Evolutionary conservation across 1,139 yeast species (phyloP), one percentile per base, ranked within the genome.

Genomic region (Suhomyces kunorum): DNA sequence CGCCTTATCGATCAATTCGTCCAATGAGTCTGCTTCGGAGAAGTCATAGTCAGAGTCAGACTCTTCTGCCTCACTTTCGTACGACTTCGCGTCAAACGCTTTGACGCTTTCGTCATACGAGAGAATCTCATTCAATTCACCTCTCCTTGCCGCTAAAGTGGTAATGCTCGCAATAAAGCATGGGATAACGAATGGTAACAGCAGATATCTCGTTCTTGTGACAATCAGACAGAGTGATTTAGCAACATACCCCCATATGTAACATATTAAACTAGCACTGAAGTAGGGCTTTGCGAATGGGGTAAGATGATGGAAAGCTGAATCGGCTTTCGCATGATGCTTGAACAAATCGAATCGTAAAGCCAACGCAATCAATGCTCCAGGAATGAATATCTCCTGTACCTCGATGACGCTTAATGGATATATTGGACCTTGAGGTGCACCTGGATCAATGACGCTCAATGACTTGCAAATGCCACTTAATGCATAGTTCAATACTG

Each of bases 381-480:
- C 83, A 1, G 87, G 87, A 6, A 80, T 59, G 3, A 78, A 76
- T 44, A 82, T 68, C 55, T 81, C 87, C 1, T 87, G 86, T 5
- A 80, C 62, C 2, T 87, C 87, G 66, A 70, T 28, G 64, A 71
- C 48, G 50, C 41, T 37, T 45, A 45, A 41, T 8, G 36, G 20
- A 24, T 16, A 23, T 9, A 28, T 24, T 13, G 34, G 34, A 12
- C 39, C 38, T 8, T 25, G 11, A 14, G 38, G 36, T n/a, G 24
- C 7, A 8, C 57, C 54, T 5, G 86, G 86, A n/a, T 78, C 56
- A 12, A 66, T 50, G 2, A 29, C 24, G 12, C 22, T 4, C 8
- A 29, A 15, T 18, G 32, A n/a, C 9, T 18, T 20, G 13, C 24
- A n/a, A 9, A 12, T 17, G 8, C 24, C 24, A 13, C 11, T 29